Conservation (phyloP, 805 yeast species). For the Yarrowia osloensis region DNA sequence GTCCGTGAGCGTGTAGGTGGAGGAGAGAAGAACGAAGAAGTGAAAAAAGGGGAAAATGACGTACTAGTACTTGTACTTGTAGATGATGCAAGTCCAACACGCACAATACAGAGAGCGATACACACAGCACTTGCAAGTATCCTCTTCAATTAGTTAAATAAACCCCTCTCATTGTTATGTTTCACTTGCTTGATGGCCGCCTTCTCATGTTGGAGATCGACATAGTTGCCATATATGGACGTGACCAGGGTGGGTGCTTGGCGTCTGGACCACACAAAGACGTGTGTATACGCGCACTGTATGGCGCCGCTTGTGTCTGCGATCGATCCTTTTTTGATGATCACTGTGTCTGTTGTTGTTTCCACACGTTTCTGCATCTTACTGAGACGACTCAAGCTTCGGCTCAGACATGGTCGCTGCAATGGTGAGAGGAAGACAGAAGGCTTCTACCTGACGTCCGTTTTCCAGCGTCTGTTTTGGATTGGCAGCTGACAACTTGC, state of each 20-base stretch:
- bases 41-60: too few species aligned
- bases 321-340: too few species aligned
- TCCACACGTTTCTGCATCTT: too few species aligned
- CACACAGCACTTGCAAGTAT: not conserved
- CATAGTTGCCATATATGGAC: not conserved
- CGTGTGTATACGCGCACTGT: not conserved
- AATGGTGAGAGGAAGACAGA: not conserved
- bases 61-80: not conserved
- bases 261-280: not conserved
- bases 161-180: not conserved
- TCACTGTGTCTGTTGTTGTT: too few species aligned
- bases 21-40: too few species aligned
- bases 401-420: not conserved
- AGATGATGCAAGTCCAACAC: too few species aligned
- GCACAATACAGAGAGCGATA: too few species aligned
- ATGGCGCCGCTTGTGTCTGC: too few species aligned
- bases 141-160: too few species aligned
- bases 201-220: not conserved
- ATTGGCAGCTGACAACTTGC: conserved; percentile 8
- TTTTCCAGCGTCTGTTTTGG: not conserved
- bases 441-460: conserved; percentile 2
- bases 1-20: not conserved
- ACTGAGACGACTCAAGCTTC: not conserved
- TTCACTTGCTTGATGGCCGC: not conserved
- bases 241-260: not conserved